phyloP scores from a whole-genome alignment of 1,284 basidiomycete species.

The Ganoderma sp. region DNA sequence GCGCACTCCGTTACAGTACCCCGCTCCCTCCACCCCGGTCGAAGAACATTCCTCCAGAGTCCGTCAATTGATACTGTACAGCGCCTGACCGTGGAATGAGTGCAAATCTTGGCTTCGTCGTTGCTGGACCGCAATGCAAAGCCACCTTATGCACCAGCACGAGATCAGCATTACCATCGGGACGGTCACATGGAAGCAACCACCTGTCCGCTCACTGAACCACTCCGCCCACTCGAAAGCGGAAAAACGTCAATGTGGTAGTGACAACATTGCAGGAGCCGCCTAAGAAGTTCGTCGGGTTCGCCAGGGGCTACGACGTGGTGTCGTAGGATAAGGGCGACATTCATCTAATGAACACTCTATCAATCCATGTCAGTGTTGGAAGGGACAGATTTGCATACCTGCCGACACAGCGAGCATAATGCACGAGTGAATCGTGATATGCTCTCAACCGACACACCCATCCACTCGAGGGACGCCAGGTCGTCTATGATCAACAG shows the following conservation, averaged over 20 bases:
- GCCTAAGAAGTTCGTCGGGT: conserved; percentile 61
- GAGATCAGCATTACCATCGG: conserved; percentile 1
- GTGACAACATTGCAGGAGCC: conserved; percentile 61
- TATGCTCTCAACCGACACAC: conserved; percentile 55
- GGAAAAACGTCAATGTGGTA: conserved; percentile 74
- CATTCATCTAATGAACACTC: conserved; percentile 45
- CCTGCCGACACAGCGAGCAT: conserved; percentile 59
- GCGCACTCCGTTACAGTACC: conserved; percentile 50
- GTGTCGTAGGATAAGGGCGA: conserved; percentile 64
- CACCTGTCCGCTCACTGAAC: conserved; percentile 77
- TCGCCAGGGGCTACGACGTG: conserved; percentile 61
- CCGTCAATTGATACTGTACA: conserved; percentile 72
- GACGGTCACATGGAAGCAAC: conserved; percentile 25
- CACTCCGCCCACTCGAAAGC: conserved; percentile 72
- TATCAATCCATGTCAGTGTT: neutral
- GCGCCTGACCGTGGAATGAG: conserved; percentile 58
- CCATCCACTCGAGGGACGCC: conserved; percentile 70
- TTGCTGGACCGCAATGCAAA: conserved; percentile 60
- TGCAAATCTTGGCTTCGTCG: conserved; percentile 44
- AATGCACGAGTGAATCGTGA: conserved; percentile 64
- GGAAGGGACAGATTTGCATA: conserved; percentile 34
- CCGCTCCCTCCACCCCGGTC: conserved; percentile 70
- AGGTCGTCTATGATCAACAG: conserved; percentile 73
- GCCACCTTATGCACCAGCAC: conserved; percentile 57
- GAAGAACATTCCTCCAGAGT: conserved; percentile 67